Evolutionary conservation across 176 grass and related monocot species (phyloP).

Genomic region (Elymus sibiricus): DNA sequence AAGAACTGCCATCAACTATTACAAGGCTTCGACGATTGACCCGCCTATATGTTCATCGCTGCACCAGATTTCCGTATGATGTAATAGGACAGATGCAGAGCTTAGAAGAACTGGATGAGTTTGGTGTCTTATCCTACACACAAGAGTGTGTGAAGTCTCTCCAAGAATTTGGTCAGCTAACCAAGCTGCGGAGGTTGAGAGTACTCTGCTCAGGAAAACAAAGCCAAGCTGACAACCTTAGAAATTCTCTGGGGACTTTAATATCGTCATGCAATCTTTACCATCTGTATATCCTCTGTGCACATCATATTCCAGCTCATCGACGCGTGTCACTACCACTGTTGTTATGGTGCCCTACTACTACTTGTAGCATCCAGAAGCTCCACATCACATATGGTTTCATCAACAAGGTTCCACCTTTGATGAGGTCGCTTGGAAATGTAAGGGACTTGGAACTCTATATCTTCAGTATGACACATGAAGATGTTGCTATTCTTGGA

Average conservation of each 20-base stretch:
- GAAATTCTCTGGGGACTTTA: neutral
- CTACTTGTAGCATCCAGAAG: neutral
- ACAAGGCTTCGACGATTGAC: neutral
- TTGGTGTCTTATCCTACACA: neutral
- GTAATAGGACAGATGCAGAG: neutral
- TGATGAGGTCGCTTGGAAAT: neutral
- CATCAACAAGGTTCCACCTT: conserved; percentile 1
- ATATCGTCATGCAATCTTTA: neutral
- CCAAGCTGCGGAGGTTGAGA: neutral
- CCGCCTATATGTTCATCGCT: neutral
- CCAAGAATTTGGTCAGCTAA: neutral
- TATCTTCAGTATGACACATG: neutral
- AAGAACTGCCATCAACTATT: neutral
- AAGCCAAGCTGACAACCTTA: neutral
- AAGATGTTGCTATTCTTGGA: conserved; percentile 26
- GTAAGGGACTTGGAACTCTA: neutral
- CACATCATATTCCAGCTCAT: too few species aligned
- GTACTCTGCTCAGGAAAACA: neutral
- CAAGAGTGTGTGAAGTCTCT: neutral
- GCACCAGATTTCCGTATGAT: neutral
- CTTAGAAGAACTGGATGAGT: neutral
- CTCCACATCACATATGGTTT: neutral
- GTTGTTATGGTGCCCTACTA: neutral
- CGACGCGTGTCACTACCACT: neutral
- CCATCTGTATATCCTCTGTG: neutral